These are phyloP conservation scores for Ogataea corticis DNA, from an alignment of 805 yeast species.

Conservation along the genomic window DNA sequence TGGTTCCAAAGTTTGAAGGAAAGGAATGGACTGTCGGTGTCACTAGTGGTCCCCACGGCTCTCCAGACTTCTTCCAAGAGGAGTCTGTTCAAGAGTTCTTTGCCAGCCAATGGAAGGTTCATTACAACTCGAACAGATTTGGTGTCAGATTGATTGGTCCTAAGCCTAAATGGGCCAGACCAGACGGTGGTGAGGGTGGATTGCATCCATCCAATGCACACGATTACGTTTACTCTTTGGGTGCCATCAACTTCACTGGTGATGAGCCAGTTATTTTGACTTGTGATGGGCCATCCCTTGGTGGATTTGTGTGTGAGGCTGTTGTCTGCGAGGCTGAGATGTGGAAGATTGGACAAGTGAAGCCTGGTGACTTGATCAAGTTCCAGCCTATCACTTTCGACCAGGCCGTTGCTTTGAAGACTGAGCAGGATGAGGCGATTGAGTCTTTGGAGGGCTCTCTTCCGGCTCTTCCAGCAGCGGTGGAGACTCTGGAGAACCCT, in stretches of 20 bases:
- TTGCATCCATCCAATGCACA: slow-evolving; percentile 98
- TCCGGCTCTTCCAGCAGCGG: slow-evolving; percentile 32
- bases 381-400: slow-evolving; percentile 77
- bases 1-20: slow-evolving; percentile 54
- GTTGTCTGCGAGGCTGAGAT: slow-evolving; percentile 94
- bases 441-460: slow-evolving; percentile 43
- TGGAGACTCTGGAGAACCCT: slow-evolving; percentile 65
- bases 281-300: slow-evolving; percentile 96
- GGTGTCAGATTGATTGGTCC: slow-evolving; percentile 96
- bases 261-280: slow-evolving; percentile 97
- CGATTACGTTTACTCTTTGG: slow-evolving; percentile 93
- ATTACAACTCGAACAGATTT: slow-evolving; percentile 94
- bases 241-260: slow-evolving; percentile 97
- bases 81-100: slow-evolving; percentile 80
- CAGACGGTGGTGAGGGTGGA: slow-evolving; percentile 97
- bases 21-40: slow-evolving; percentile 85
- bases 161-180: slow-evolving; percentile 94
- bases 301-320: slow-evolving; percentile 96
- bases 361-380: slow-evolving; percentile 85
- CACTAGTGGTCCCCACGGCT: slow-evolving; percentile 96
- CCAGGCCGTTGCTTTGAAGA: slow-evolving; percentile 64
- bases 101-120: slow-evolving; percentile 83
- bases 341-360: slow-evolving; percentile 98
- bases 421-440: slow-evolving; percentile 57
- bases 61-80: slow-evolving; percentile 87